Conservation (phyloP, 1,284 basidiomycete genomes). For the Fomitopsis betulina region DNA sequence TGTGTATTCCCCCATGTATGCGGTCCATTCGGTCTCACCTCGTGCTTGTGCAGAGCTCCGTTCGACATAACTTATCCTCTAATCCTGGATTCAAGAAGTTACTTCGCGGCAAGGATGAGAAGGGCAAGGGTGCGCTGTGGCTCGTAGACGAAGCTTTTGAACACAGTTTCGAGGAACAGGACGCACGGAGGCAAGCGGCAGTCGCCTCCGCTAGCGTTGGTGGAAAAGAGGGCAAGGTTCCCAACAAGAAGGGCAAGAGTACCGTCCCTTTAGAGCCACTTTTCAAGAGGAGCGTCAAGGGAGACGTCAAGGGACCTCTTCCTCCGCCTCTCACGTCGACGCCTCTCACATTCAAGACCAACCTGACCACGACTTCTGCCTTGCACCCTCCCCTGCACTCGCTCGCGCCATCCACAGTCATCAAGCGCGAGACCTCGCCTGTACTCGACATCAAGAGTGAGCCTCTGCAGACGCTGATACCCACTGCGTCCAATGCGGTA, state of each 20-base stretch:
- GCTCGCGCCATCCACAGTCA: slow-evolving; percentile 11
- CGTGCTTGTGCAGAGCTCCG: slow-evolving; percentile 63
- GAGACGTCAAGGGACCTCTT: slow-evolving; percentile 49
- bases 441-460: neutral
- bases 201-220: slow-evolving; percentile 29
- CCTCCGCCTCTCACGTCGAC: slow-evolving; percentile 64
- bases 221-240: slow-evolving; percentile 32
- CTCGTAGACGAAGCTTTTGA: slow-evolving; percentile 74
- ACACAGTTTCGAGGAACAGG: slow-evolving; percentile 64
- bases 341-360: slow-evolving; percentile 41
- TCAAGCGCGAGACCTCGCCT: slow-evolving; percentile 22
- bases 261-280: slow-evolving; percentile 48
- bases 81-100: slow-evolving; percentile 86
- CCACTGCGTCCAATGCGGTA: slow-evolving; percentile 9
- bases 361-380: slow-evolving; percentile 5
- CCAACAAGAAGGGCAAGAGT: slow-evolving; percentile 48
- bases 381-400: slow-evolving; percentile 15
- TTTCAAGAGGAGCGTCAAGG: slow-evolving; percentile 62
- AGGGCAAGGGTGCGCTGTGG: slow-evolving; percentile 90
- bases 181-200: slow-evolving; percentile 45
- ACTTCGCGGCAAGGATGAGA: slow-evolving; percentile 78
- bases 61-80: slow-evolving; percentile 88
- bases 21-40: slow-evolving; percentile 9
- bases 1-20: slow-evolving; percentile 31
- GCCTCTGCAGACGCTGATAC: slow-evolving; percentile 1